Percentiles rank a stretch among this genome's conserved stretches.
Conservation (phyloP, 2,329 filamentous ascomycete species). For the Calonectria multiphialidica region DNA sequence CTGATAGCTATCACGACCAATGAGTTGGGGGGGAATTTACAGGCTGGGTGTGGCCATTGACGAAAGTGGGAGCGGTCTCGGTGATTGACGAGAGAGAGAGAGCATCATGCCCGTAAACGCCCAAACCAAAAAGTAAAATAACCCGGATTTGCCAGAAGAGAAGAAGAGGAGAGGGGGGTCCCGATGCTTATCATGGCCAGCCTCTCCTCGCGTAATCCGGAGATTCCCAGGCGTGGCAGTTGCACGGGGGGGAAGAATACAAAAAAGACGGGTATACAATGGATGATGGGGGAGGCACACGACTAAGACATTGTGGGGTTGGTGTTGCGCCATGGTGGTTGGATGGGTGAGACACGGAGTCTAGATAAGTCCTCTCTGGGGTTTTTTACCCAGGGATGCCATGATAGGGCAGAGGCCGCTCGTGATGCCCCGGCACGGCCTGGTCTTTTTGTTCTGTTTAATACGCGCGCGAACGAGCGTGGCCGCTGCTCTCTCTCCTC, state of each 20-base stretch:
- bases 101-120: neutral
- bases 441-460: neutral
- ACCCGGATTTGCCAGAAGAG: neutral
- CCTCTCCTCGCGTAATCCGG: neutral
- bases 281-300: slow-evolving; percentile 1
- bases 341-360: neutral
- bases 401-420: neutral
- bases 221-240: neutral
- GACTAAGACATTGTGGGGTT: slow-evolving; percentile 19
- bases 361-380: neutral
- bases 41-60: neutral
- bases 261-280: neutral
- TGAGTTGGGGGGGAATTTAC: neutral
- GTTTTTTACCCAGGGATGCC: neutral
- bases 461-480: neutral
- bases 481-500: neutral
- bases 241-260: no score
- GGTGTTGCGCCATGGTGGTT: neutral
- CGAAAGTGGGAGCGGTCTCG: neutral
- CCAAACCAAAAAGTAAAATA: no score
- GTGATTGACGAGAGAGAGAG: neutral
- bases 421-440: neutral
- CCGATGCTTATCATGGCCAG: neutral
- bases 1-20: slow-evolving; percentile 6
- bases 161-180: neutral